phyloP scores from a whole-genome alignment of 2,329 filamentous ascomycete species.

The Ophiostoma piceae region DNA sequence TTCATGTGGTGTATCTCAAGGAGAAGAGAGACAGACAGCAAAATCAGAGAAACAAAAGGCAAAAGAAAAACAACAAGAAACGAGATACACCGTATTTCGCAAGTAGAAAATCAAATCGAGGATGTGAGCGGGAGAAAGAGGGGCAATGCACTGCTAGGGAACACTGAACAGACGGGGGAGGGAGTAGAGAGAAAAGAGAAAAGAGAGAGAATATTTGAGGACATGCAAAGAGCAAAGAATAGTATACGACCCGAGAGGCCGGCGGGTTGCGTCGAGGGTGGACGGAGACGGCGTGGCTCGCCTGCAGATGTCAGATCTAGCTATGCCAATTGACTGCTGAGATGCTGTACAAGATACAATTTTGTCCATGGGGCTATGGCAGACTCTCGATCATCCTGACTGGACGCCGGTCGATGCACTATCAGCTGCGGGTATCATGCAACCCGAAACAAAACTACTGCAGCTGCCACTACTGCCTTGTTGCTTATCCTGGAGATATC shows the following conservation, averaged over 20 bases:
- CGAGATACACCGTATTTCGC: constrained; percentile 14
- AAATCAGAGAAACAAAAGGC: not conserved
- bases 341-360: not conserved
- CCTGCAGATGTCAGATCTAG: constrained; percentile 25
- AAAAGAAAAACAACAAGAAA: not conserved
- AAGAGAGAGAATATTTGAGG: constrained; percentile 10
- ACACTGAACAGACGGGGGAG: constrained; percentile 12
- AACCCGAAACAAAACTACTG: constrained; percentile 7
- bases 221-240: constrained; percentile 1
- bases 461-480: not conserved
- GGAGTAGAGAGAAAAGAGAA: constrained; percentile 9
- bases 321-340: constrained; percentile 9
- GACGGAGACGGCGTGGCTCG: constrained; percentile 14
- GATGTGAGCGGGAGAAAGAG: constrained; percentile 19
- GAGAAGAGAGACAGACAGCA: not conserved
- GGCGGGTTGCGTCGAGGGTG: constrained; percentile 21
- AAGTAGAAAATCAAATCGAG: constrained; percentile 13
- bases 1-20: not conserved
- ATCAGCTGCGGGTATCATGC: constrained; percentile 17
- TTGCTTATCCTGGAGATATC: not conserved
- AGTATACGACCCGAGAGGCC: not conserved
- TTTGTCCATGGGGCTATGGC: not conserved
- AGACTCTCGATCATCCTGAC: not conserved
- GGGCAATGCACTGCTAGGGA: constrained; percentile 19
- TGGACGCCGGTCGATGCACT: not conserved